phyloP scores from a whole-genome alignment of 208 protist genomes.

The Sergeia podlipaevii region DNA sequence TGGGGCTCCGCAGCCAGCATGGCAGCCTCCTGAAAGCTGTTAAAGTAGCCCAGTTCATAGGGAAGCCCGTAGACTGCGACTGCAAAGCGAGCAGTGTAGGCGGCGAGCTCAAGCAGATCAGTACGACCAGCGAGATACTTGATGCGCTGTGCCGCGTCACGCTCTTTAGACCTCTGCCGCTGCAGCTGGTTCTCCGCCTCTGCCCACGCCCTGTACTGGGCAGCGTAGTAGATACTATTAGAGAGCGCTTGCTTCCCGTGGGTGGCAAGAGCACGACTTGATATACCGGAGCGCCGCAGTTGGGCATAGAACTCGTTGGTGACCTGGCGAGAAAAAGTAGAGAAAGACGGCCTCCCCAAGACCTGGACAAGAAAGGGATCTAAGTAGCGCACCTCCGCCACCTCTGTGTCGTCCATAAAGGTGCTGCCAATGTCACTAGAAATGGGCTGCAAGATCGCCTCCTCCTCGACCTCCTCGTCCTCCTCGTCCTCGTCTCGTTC shows the following conservation, averaged over 20 bases:
- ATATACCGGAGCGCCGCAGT: slow-evolving; percentile 27
- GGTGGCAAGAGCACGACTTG: slow-evolving; percentile 4
- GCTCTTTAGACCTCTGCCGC: too few species aligned
- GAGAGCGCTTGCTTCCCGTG: too few species aligned
- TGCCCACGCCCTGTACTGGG: neutral
- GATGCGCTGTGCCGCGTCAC: too few species aligned
- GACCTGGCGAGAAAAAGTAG: slow-evolving; percentile 15
- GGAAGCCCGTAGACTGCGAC: slow-evolving; percentile 65
- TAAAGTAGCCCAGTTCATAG: slow-evolving; percentile 79
- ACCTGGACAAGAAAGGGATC: slow-evolving; percentile 65
- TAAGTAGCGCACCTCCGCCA: slow-evolving; percentile 50
- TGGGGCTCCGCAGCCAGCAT: slow-evolving; percentile 56
- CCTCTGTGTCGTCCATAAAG: slow-evolving; percentile 47
- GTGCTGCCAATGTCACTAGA: slow-evolving; percentile 63
- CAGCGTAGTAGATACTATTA: neutral
- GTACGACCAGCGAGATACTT: too few species aligned
- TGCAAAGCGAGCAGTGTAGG: slow-evolving; percentile 66
- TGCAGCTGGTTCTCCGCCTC: slow-evolving; percentile 1
- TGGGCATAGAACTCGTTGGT: slow-evolving; percentile 35
- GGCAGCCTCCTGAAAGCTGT: slow-evolving; percentile 26
- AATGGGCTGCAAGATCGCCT: slow-evolving; percentile 15
- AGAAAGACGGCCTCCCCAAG: slow-evolving; percentile 22
- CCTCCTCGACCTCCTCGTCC: slow-evolving; percentile 6
- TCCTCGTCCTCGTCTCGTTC: slow-evolving; percentile 8
- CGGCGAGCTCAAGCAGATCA: slow-evolving; percentile 27